Evolutionary conservation across 805 yeast species (phyloP), one percentile per base, ranked within the genome.

Genomic region (Vanderwaltozyma yarrowii): DNA sequence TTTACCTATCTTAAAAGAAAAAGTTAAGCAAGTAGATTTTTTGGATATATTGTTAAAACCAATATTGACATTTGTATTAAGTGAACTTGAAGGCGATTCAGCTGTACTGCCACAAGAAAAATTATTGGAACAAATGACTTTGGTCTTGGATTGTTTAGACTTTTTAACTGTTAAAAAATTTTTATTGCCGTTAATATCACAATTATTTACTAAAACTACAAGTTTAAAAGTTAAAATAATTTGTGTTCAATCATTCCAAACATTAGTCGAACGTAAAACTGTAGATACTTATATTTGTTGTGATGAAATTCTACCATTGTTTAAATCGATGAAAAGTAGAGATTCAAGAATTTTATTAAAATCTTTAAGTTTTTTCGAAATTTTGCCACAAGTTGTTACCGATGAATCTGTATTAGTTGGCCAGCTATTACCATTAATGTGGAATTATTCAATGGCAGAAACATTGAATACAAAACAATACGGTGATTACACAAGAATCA

Each of bases 271-370:
- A 16, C 64, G 69, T 16, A 76, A 77, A 43, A 70, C 76, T 5
- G 68, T 87, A 37, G 95, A 88, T 49, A 76, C 75, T 46, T 71
- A 74, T 37, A 73, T 82, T 2, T 73, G 87, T 25, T 68, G 70
- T 26, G 96, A 89, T 35, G 84, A 80, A 38, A 65, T 92, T 28
- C 60, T 92, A n/a, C 96, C 96, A 0, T 61, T 89, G 17, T 65
- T 89, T 40, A 72, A 73, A 47, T 73, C 75, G 13, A 73, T 85
- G 70, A 85, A 85, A 56, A 79, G 92, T 20, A 66, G 92, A 43
- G 88, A 83, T 50, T 70, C 82, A 13, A 62, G 75, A 32, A 76
- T 84, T 29, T 69, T 83, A 31, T 54, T 65, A 48, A 65, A 71
- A 19, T 65, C 76, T 4, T 49, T 77, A 21, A 52, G 52, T 12